Conservation (phyloP, 768 basidiomycete genomes). For the Hydnomerulius pinastri region DNA sequence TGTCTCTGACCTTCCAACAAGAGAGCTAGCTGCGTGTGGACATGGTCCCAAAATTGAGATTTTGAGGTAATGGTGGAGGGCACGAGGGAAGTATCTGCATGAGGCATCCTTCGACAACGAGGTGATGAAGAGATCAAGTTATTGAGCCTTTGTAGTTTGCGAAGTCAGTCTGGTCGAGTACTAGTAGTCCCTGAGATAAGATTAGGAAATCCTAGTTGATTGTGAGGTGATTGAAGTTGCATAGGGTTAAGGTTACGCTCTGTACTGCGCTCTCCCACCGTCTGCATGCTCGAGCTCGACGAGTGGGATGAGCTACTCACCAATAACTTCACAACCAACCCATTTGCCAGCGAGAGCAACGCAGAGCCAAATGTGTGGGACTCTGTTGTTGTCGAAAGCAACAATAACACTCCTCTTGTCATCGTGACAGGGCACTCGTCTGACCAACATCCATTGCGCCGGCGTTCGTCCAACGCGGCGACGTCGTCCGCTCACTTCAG, state of each 20-base stretch:
- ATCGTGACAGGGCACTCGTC: not conserved
- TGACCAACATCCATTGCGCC: slow-evolving; percentile 18
- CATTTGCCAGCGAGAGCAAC: not conserved
- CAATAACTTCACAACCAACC: slow-evolving; percentile 5
- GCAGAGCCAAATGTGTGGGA: not conserved
- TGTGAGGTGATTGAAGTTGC: no score
- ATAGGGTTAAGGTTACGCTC: not conserved
- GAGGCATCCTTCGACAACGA: slow-evolving; percentile 83
- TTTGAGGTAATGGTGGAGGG: slow-evolving; percentile 74
- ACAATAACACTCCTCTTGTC: not conserved
- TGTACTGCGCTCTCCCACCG: slow-evolving; percentile 8
- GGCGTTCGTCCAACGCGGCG: slow-evolving; percentile 9
- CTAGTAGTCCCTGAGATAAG: no score
- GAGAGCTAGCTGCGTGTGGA: slow-evolving; percentile 58
- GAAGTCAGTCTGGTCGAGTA: no score
- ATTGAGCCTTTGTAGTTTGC: no score
- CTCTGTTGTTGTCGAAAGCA: not conserved
- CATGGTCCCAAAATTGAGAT: slow-evolving; percentile 77
- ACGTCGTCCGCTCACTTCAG: not conserved
- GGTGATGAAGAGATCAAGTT: no score
- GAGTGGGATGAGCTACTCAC: slow-evolving; percentile 26
- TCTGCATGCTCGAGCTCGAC: slow-evolving; percentile 30
- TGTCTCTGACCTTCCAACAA: slow-evolving; percentile 69
- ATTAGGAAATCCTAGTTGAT: no score
- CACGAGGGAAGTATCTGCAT: slow-evolving; percentile 78